These are phyloP conservation scores for Boletus barrowsii DNA, from an alignment of 768 basidiomycete species.

Conservation along the genomic window DNA sequence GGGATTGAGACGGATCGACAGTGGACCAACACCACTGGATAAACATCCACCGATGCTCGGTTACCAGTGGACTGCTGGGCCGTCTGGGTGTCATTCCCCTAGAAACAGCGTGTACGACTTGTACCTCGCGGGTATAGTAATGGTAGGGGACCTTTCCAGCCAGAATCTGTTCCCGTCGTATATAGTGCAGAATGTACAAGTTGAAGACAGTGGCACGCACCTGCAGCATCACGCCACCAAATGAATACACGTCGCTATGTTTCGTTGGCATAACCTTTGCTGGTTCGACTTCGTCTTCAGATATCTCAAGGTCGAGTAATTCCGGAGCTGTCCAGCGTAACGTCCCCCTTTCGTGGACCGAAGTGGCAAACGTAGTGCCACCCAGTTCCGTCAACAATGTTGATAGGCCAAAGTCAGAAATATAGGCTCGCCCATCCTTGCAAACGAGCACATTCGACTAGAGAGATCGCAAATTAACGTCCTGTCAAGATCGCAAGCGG, in stretches of 20 bases:
- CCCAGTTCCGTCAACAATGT: conserved; percentile 39
- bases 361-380: conserved; percentile 34
- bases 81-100: conserved; percentile 13
- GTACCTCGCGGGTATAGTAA: conserved; percentile 9
- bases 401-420: conserved; percentile 46
- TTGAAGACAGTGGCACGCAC: neutral
- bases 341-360: conserved; percentile 31
- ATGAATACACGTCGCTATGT: conserved; percentile 19
- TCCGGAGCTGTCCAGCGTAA: conserved; percentile 25
- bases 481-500: too few species aligned
- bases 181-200: neutral
- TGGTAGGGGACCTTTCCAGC: conserved; percentile 15
- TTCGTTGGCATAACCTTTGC: conserved; percentile 1
- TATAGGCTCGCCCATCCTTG: conserved; percentile 12
- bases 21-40: conserved; percentile 20
- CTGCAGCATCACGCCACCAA: conserved; percentile 32
- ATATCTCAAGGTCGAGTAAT: conserved; percentile 29
- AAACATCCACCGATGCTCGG: conserved; percentile 10
- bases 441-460: conserved; percentile 19
- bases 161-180: conserved; percentile 1
- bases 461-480: neutral
- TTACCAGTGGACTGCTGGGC: conserved; percentile 1
- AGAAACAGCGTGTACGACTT: conserved; percentile 8
- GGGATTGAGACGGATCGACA: conserved; percentile 17
- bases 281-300: conserved; percentile 14